These are phyloP conservation scores for Fragaria iinumae DNA, from an alignment of 306 rosid genomes.

Conservation along the genomic window DNA sequence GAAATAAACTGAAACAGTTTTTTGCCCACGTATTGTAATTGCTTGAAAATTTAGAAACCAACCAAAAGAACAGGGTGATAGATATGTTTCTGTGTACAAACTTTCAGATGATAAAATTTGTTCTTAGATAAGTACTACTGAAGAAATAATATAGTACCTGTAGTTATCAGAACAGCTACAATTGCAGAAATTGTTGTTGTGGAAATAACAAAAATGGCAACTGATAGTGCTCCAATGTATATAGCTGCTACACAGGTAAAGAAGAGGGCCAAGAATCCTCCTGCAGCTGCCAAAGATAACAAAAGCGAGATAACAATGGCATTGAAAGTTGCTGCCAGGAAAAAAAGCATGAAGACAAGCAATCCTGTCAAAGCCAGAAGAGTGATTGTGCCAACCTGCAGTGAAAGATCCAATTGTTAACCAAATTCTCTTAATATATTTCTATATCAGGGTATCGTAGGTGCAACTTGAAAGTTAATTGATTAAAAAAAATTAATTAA, in stretches of 20 bases:
- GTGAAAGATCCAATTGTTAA: slow-evolving; percentile 11
- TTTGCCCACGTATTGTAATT: neutral
- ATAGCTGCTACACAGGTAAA: slow-evolving; percentile 60
- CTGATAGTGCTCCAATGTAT: slow-evolving; percentile 76
- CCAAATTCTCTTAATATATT: neutral
- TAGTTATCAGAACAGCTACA: slow-evolving; percentile 56
- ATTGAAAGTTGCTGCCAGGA: slow-evolving; percentile 74
- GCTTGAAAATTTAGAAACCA: neutral
- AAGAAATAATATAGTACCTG: slow-evolving; percentile 51
- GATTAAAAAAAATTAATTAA: neutral
- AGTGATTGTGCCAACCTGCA: slow-evolving; percentile 74
- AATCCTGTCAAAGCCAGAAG: slow-evolving; percentile 69
- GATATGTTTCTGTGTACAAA: neutral
- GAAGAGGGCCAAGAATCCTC: slow-evolving; percentile 94
- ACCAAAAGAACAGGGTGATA: too few species aligned
- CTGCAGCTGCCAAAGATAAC: slow-evolving; percentile 80
- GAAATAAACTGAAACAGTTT: neutral
- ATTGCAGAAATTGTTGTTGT: slow-evolving; percentile 53
- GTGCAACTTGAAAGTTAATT: neutral
- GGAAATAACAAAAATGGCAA: slow-evolving; percentile 66
- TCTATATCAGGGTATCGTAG: neutral
- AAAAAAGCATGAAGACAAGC: slow-evolving; percentile 80
- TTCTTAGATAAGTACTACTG: neutral
- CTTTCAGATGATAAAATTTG: neutral
- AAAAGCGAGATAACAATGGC: slow-evolving; percentile 69